Evolutionary conservation across 257 asterid genomes (phyloP).

Genomic region (Linderniella brevidens): DNA sequence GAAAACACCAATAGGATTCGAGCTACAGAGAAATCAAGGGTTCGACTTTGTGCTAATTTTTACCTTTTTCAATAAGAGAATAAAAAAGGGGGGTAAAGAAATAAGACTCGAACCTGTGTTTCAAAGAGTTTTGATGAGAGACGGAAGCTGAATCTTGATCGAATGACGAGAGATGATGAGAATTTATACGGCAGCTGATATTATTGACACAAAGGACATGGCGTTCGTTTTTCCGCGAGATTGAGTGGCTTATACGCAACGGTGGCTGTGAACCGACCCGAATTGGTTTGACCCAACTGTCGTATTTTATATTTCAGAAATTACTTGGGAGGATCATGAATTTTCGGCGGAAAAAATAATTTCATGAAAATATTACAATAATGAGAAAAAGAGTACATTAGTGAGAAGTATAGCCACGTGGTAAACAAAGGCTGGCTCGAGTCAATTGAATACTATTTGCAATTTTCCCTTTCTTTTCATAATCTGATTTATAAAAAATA

Average conservation of each 20-base stretch:
- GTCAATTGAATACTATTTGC: too few relatives aligned
- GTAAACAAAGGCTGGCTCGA: too few relatives aligned
- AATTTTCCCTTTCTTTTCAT: too few relatives aligned
- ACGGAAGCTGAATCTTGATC: background rate
- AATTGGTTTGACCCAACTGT: slow-evolving; percentile 9
- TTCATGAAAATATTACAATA: too few relatives aligned
- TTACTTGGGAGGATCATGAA: too few relatives aligned
- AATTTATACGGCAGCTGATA: slow-evolving; percentile 4
- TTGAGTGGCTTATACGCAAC: slow-evolving; percentile 27
- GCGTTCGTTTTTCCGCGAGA: slow-evolving; percentile 6
- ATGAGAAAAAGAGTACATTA: too few relatives aligned
- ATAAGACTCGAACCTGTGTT: slow-evolving; percentile 18
- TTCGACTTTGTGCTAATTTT: slow-evolving; percentile 11
- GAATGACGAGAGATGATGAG: slow-evolving; percentile 4
- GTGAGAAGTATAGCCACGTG: too few relatives aligned
- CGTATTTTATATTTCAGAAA: too few relatives aligned
- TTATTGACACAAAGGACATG: slow-evolving; percentile 15
- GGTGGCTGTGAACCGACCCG: background rate
- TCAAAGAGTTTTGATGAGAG: slow-evolving; percentile 7
- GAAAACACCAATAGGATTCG: slow-evolving; percentile 12
- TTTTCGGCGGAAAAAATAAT: too few relatives aligned
- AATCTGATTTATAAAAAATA: too few relatives aligned
- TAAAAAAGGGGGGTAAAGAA: slow-evolving; percentile 1
- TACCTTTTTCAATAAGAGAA: too few relatives aligned
- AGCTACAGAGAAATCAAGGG: slow-evolving; percentile 5